Conservation (phyloP, 2,329 filamentous ascomycete genomes). For the Cephalotrichum gorgonifer region DNA sequence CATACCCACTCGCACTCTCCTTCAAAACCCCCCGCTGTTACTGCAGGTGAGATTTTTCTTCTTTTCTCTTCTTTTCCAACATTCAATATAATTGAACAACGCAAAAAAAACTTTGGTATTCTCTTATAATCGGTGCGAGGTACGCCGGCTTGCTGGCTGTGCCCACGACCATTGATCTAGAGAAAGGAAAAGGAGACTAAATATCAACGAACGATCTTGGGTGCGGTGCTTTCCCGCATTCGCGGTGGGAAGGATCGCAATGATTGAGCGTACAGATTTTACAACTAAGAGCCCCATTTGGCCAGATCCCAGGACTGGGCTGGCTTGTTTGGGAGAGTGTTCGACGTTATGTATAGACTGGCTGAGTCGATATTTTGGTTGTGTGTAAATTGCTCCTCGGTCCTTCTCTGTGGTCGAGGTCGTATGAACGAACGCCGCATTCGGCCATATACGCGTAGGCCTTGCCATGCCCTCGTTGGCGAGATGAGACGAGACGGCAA, state of each 20-base stretch:
- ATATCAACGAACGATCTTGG: conserved; percentile 43
- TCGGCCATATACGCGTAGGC: no score
- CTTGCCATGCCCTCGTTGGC: no score
- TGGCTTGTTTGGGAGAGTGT: background rate
- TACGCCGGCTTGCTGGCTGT: conserved; percentile 21
- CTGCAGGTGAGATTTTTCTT: conserved; percentile 9
- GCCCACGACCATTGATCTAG: conserved; percentile 39
- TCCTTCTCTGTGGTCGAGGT: no score
- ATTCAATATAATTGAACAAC: conserved; percentile 32
- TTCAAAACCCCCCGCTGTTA: no score
- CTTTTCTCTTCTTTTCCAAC: conserved; percentile 16
- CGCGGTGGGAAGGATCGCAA: conserved; percentile 44
- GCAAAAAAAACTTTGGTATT: conserved; percentile 37
- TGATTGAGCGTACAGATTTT: conserved; percentile 47
- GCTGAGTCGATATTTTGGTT: no score
- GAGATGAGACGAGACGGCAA: no score
- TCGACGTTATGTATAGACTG: background rate
- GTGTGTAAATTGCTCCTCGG: no score
- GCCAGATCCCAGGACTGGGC: background rate
- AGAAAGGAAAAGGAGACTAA: conserved; percentile 41
- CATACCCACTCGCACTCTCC: no score
- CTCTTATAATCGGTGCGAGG: conserved; percentile 34
- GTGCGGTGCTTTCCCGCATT: conserved; percentile 41
- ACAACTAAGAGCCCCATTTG: background rate
- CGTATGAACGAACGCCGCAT: no score